Evolutionary conservation across 2,329 filamentous ascomycete genomes (phyloP).

Genomic region (Leptographium galeiforme): DNA sequence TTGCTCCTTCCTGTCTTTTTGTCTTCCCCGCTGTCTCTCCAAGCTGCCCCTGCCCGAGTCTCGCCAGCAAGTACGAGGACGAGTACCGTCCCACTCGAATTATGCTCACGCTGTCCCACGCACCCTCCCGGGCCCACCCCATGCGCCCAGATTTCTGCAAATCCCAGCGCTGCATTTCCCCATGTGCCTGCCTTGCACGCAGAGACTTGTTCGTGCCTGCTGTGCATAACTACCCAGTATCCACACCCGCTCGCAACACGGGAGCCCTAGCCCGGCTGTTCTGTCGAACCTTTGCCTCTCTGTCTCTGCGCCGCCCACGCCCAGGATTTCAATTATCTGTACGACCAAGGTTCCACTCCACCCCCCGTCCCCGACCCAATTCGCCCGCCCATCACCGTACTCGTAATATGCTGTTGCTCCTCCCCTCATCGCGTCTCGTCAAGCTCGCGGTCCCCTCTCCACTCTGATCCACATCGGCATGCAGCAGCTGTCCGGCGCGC

Average conservation of each 20-base stretch:
- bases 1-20: too few relatives aligned
- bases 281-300: neutral
- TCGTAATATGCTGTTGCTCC: neutral
- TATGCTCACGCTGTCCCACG: neutral
- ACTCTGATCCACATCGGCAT: neutral
- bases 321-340: too few relatives aligned
- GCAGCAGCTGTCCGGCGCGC: neutral
- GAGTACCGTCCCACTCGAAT: neutral
- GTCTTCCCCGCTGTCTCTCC: too few relatives aligned
- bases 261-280: neutral
- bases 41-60: too few relatives aligned
- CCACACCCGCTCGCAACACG: neutral
- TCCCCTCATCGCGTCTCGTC: neutral
- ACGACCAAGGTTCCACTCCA: too few relatives aligned
- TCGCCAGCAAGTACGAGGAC: too few relatives aligned
- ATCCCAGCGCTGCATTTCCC: slow-evolving; percentile 9
- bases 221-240: neutral
- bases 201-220: slow-evolving; percentile 3
- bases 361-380: neutral
- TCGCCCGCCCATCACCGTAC: neutral
- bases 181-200: slow-evolving; percentile 9
- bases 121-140: neutral
- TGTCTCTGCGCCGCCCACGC: too few relatives aligned
- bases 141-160: slow-evolving; percentile 5
- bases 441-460: neutral